A percentile compares a stretch with the other conserved stretches of the same genome.
Conservation (phyloP, 495 filamentous ascomycete species). For the Neurospora sp. region DNA sequence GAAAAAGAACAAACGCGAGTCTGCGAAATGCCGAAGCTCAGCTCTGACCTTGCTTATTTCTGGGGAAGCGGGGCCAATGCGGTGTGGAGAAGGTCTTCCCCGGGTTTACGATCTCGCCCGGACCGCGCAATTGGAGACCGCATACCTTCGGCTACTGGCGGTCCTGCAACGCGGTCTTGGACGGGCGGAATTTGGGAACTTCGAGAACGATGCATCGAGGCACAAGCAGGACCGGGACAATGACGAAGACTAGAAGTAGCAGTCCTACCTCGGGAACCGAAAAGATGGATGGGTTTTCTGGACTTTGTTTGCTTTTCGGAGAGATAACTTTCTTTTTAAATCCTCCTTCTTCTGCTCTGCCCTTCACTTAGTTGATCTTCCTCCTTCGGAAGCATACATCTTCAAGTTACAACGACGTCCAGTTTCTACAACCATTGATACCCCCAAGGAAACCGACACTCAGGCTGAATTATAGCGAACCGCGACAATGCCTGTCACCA, state of each 20-base stretch:
- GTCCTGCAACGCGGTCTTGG: neutral
- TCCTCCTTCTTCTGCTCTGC: neutral
- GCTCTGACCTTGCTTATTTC: neutral
- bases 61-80: neutral
- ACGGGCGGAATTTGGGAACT: conserved; percentile 9
- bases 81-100: neutral
- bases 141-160: conserved; percentile 8
- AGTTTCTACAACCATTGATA: neutral
- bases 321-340: neutral
- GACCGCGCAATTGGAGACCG: neutral
- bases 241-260: neutral
- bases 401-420: neutral
- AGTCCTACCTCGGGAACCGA: neutral
- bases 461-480: neutral
- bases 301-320: neutral
- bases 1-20: neutral
- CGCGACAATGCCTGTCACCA: conserved; percentile 46
- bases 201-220: neutral
- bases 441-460: neutral
- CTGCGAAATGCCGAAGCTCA: neutral
- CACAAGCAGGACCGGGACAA: neutral
- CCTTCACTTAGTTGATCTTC: neutral
- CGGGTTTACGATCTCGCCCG: neutral
- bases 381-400: neutral
- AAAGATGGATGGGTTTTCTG: neutral